phyloP scores from a whole-genome alignment of 495 filamentous ascomycete genomes.

The Trichoderma parareesei region DNA sequence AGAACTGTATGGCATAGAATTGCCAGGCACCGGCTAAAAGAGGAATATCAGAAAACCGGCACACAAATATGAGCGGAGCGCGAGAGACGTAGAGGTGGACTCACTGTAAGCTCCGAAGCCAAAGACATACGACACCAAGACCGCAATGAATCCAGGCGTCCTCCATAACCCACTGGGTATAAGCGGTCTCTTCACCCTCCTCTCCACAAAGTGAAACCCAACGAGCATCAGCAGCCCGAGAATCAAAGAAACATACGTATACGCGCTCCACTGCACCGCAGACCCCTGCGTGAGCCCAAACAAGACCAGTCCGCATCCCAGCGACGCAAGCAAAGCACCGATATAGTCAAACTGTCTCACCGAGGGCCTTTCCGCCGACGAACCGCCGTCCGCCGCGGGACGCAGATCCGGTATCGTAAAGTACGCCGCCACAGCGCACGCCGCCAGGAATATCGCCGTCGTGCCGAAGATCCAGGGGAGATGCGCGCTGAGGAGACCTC shows the following conservation, averaged over 20 bases:
- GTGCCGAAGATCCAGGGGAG: constrained; percentile 40
- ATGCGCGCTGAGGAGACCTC: constrained; percentile 34
- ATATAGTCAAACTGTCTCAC: constrained; percentile 36
- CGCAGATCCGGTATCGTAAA: constrained; percentile 29
- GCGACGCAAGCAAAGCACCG: constrained; percentile 39
- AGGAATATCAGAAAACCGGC: constrained; percentile 4
- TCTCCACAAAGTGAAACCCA: constrained; percentile 44
- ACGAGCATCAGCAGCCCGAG: constrained; percentile 41
- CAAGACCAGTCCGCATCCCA: constrained; percentile 41
- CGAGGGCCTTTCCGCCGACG: constrained; percentile 18
- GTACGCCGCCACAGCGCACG: constrained; percentile 47
- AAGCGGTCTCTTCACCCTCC: constrained; percentile 33
- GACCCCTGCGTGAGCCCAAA: constrained; percentile 46
- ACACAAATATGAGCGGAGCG: too few species aligned
- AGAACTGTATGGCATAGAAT: constrained; percentile 46
- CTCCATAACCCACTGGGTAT: constrained; percentile 34
- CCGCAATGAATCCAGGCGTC: constrained; percentile 38
- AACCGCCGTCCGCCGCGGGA: constrained; percentile 22
- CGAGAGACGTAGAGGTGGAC: neutral
- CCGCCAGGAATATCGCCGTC: constrained; percentile 45
- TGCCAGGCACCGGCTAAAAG: constrained; percentile 37
- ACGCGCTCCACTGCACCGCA: constrained; percentile 42
- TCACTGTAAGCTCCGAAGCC: constrained; percentile 35
- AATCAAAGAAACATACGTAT: constrained; percentile 45
- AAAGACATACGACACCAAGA: constrained; percentile 41